A percentile compares a stretch with the other conserved stretches of the same genome.
Conservation (phyloP, 352 stramenopile species). For the Pythium rhizo-oryzae region DNA sequence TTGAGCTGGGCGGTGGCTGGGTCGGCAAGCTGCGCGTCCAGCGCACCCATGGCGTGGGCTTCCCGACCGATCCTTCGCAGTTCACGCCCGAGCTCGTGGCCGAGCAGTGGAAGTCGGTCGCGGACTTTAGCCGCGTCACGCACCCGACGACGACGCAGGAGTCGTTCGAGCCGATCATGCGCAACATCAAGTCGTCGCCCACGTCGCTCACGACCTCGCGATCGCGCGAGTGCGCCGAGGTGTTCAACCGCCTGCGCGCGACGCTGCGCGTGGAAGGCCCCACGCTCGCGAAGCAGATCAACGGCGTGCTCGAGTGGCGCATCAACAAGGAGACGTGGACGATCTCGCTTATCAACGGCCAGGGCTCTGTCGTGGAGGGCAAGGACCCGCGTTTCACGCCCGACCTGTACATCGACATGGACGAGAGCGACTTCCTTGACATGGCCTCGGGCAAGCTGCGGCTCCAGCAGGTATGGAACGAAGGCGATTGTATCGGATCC, state of each 20-base stretch:
- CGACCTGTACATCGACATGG: conserved; percentile 65
- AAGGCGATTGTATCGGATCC: background rate
- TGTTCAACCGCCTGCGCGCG: conserved; percentile 54
- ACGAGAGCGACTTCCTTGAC: conserved; percentile 70
- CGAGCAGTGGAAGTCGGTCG: conserved; percentile 66
- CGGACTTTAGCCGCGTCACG: conserved; percentile 67
- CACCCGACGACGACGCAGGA: conserved; percentile 72
- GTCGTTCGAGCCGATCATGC: conserved; percentile 79
- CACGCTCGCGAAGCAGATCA: conserved; percentile 60
- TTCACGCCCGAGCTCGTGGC: conserved; percentile 71
- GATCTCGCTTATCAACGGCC: conserved; percentile 57
- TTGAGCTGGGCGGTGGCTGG: conserved; percentile 70
- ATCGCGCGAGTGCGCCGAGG: conserved; percentile 55
- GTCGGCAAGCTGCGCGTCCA: conserved; percentile 66
- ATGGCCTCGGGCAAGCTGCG: conserved; percentile 59
- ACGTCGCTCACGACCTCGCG: conserved; percentile 58
- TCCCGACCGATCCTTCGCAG: conserved; percentile 53
- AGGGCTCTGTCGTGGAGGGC: conserved; percentile 50
- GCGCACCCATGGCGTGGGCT: conserved; percentile 69
- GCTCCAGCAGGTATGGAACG: conserved; percentile 46
- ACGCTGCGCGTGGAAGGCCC: conserved; percentile 46
- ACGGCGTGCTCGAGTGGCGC: conserved; percentile 64
- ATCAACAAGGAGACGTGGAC: conserved; percentile 77
- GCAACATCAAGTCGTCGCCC: conserved; percentile 55
- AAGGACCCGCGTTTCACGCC: conserved; percentile 47